These are phyloP conservation scores for Leccinum broughii DNA, from an alignment of 768 basidiomycete genomes.

Conservation along the genomic window DNA sequence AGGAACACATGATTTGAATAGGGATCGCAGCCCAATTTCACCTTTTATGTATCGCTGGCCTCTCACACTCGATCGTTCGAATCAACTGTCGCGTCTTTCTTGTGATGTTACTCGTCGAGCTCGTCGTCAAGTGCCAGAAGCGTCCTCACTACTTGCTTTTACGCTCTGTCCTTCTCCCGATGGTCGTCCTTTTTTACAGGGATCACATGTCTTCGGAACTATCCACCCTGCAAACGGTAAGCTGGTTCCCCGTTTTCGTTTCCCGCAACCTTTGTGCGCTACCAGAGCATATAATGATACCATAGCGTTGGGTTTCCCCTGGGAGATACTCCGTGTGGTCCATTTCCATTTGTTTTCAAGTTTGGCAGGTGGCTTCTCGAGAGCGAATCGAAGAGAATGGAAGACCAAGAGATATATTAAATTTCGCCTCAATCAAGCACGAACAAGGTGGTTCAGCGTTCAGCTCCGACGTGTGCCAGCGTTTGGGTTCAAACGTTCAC, in stretches of 20 bases:
- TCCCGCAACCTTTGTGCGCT: not conserved
- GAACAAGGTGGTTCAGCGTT: not conserved
- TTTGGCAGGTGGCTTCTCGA: slow-evolving; percentile 12
- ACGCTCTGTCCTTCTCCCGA: not conserved
- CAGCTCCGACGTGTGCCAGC: not conserved
- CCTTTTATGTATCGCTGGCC: not conserved
- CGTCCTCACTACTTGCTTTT: not conserved
- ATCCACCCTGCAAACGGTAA: not conserved
- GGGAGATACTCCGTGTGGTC: not conserved
- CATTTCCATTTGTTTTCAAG: slow-evolving; percentile 8
- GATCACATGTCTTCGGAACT: slow-evolving; percentile 1
- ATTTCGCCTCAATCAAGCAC: not conserved
- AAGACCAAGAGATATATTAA: not conserved
- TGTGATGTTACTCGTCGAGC: not conserved
- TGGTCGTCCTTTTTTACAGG: not conserved
- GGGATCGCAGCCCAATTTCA: not conserved
- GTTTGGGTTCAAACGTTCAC: not conserved
- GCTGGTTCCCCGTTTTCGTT: slow-evolving; percentile 4
- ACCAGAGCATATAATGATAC: not conserved
- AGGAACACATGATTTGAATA: not conserved
- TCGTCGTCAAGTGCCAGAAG: slow-evolving; percentile 5
- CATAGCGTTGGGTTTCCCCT: slow-evolving; percentile 1
- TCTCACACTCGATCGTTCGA: not conserved
- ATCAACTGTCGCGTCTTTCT: not conserved
- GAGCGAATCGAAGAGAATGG: slow-evolving; percentile 11